A percentile compares a stretch with the other conserved stretches of the same genome.
Evolutionary conservation across 257 asterid genomes (phyloP).

Genomic region (Nicotiana paniculata): DNA sequence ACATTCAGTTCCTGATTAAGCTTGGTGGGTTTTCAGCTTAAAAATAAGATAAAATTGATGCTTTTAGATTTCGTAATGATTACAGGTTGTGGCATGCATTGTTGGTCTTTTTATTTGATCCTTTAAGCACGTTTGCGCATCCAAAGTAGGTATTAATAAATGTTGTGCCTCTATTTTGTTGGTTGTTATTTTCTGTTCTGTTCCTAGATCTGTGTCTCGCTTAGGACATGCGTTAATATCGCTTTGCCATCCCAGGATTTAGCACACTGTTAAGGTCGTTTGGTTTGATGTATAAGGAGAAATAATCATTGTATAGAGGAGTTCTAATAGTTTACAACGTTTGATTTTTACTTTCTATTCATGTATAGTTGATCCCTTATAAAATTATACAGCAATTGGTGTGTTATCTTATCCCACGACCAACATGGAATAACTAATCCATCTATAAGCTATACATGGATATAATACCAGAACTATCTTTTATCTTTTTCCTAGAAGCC

Average conservation of each 20-base stretch:
- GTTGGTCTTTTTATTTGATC: background rate
- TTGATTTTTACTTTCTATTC: too few species aligned
- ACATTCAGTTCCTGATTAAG: background rate
- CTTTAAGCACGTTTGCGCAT: background rate
- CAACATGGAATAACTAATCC: too few species aligned
- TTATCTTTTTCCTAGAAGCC: too few species aligned
- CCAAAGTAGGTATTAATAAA: background rate
- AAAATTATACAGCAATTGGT: too few species aligned
- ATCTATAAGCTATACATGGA: too few species aligned
- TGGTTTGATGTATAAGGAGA: too few species aligned
- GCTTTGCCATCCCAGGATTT: background rate
- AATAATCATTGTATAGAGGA: too few species aligned
- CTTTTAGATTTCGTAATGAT: background rate
- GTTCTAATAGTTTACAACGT: too few species aligned
- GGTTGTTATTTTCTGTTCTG: background rate
- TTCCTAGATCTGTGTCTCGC: background rate
- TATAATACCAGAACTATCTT: too few species aligned
- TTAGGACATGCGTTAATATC: background rate
- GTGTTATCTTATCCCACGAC: too few species aligned
- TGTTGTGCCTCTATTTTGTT: background rate
- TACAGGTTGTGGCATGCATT: background rate
- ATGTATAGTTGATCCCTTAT: too few species aligned
- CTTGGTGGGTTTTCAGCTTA: background rate
- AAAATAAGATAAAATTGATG: background rate
- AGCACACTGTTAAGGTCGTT: background rate